Evolutionary conservation across 495 filamentous ascomycete genomes (phyloP), one percentile per base, ranked within the genome.

Genomic region (Neurospora discreta): DNA sequence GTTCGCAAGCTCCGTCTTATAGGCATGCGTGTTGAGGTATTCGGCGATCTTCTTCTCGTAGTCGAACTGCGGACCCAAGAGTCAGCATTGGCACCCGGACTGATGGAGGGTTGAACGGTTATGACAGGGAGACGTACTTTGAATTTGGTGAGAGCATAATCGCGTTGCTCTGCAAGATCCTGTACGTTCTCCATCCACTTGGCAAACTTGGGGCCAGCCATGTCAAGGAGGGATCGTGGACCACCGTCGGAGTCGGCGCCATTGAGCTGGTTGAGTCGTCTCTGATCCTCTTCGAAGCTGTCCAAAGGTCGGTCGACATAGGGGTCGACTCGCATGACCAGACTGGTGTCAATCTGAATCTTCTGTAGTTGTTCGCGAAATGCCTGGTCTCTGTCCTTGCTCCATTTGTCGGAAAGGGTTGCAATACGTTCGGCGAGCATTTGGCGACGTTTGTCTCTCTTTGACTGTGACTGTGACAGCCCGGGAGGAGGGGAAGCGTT

Each of bases 291-390:
- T 38, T 88, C 87, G 33, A 88, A 86, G 74, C 92, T 90, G 26
- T 93, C 89, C 7, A 98, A 84, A 33, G 92, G 89, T 26, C 87
- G 86, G 68, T 91, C 86, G 16, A 85, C 82, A 74, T 95, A 96
- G 0, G 91, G 91, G 75, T 97, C 89, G 58, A 95, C 91, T 74
- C 89, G 88, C 75, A 91, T 89, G 77, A 98, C 92, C 10, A 97
- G 87, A 69, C 88, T 91, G 78, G 96, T 93, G 78, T 98, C 96
- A 71, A 91, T 89, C 79, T 98, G 95, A 4, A 98, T 86, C 68
- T 91, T 90, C 72, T 93, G 89, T 6, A 98, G 86, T 79, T 98
- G 93, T 75, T 95, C 91, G 69, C 93, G 91, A 81, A 96, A 99
- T 75, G 94, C 87, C 60, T 85, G 83, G 77, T 97, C 93, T 69